phyloP scores from a whole-genome alignment of 768 basidiomycete species.

The Lactarius vividus region DNA sequence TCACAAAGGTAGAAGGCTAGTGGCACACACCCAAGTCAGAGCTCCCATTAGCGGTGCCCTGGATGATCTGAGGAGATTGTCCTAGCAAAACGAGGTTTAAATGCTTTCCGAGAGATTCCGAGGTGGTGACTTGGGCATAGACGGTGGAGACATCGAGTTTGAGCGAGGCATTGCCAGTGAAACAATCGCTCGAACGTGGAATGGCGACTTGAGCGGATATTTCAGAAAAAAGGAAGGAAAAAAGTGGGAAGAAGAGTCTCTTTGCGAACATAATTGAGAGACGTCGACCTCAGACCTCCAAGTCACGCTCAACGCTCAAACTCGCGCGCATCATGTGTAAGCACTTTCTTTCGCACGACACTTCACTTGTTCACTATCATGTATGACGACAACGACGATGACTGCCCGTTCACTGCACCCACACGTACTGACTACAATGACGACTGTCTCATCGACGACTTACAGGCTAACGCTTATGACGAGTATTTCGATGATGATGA shows the following conservation, averaged over 20 bases:
- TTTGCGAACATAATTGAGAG: not conserved
- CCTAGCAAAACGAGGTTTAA: conserved; percentile 78
- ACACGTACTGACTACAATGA: not conserved
- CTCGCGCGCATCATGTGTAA: not conserved
- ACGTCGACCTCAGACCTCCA: not conserved
- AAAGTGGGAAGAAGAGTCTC: conserved; percentile 9
- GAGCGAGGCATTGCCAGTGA: conserved; percentile 47
- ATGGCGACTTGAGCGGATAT: conserved; percentile 23
- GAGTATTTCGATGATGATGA: no score
- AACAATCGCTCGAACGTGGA: conserved; percentile 67
- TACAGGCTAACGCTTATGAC: not conserved
- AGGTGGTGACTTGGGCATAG: conserved; percentile 65
- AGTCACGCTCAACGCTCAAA: not conserved
- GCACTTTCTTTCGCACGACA: not conserved
- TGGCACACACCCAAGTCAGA: conserved; percentile 59
- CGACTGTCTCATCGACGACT: not conserved
- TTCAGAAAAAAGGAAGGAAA: conserved; percentile 26
- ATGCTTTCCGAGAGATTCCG: conserved; percentile 41
- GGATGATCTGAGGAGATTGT: conserved; percentile 52
- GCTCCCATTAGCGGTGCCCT: conserved; percentile 57
- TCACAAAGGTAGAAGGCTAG: conserved; percentile 14
- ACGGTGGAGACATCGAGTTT: conserved; percentile 67
- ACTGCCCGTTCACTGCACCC: not conserved
- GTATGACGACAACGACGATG: not conserved
- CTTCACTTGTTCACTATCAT: not conserved